These are phyloP conservation scores for Hyaloscypha bicolor DNA, from an alignment of 495 filamentous ascomycete genomes.

Conservation along the genomic window DNA sequence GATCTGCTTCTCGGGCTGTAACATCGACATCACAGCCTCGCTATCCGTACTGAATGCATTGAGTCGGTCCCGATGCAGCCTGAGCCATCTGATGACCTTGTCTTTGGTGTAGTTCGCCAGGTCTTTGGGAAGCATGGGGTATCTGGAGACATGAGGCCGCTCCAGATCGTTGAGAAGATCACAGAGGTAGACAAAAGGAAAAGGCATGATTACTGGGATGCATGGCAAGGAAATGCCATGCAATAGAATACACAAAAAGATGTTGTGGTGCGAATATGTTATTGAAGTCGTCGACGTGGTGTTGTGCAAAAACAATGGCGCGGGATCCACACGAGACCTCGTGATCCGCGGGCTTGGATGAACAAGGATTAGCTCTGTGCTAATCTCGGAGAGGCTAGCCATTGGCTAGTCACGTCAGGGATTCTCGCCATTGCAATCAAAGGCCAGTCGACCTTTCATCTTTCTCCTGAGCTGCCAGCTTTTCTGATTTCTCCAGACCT, in stretches of 20 bases:
- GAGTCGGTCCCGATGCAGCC: conserved; percentile 52
- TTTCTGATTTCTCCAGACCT: neutral
- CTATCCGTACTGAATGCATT: conserved; percentile 52
- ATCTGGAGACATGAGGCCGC: conserved; percentile 33
- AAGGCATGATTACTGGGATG: conserved; percentile 50
- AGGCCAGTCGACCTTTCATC: neutral
- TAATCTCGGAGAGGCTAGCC: neutral
- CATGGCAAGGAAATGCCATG: conserved; percentile 1
- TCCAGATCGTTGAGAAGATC: conserved; percentile 62
- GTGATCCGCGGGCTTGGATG: neutral
- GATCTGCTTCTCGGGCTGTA: conserved; percentile 72
- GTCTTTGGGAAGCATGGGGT: conserved; percentile 37
- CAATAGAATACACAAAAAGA: neutral
- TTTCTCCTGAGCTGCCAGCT: conserved; percentile 4
- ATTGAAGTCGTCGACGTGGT: neutral
- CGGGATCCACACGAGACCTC: neutral
- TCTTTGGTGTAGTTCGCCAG: conserved; percentile 38
- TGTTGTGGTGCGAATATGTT: neutral
- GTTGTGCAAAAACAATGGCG: neutral
- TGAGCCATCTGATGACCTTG: conserved; percentile 60
- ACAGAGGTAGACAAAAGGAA: conserved; percentile 62
- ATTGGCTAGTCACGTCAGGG: neutral
- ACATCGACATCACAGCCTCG: conserved; percentile 66
- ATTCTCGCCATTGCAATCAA: neutral
- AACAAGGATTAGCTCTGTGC: neutral